phyloP scores from a whole-genome alignment of 371 early-diverging fungal species.

The Blakeslea trispora region DNA sequence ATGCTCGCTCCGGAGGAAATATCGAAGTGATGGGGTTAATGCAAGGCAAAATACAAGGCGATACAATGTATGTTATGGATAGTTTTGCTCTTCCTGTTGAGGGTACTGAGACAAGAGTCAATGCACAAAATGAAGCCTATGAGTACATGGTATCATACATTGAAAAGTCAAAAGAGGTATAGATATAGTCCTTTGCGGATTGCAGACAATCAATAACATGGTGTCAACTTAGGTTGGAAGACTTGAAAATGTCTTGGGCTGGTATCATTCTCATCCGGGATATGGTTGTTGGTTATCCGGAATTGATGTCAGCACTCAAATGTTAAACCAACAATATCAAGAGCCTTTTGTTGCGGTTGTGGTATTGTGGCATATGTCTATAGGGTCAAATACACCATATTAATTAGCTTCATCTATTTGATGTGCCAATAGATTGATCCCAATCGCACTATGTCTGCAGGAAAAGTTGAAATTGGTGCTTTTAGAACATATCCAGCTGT shows the following conservation, averaged over 20 bases:
- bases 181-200: not conserved
- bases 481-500: constrained; percentile 95
- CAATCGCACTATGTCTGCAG: constrained; percentile 93
- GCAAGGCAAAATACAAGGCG: constrained; percentile 91
- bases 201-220: no score
- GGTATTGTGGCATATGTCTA: no score
- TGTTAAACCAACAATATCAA: constrained; percentile 91
- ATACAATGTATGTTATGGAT: constrained; percentile 94
- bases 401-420: no score
- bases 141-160: constrained; percentile 97
- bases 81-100: constrained; percentile 97
- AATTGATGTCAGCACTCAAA: constrained; percentile 96
- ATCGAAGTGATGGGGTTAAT: constrained; percentile 98
- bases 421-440: constrained; percentile 98
- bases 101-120: constrained; percentile 99
- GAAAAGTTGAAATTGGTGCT: constrained; percentile 97
- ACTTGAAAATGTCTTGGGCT: constrained; percentile 93
- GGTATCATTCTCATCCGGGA: constrained; percentile 99
- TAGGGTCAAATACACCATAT: no score
- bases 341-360: constrained; percentile 97
- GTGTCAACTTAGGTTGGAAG: constrained; percentile 92
- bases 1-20: constrained; percentile 94
- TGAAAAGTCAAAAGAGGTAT: constrained; percentile 79
- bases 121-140: constrained; percentile 90
- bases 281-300: constrained; percentile 99